Evolutionary conservation across 495 filamentous ascomycete genomes (phyloP), one percentile per base, ranked within the genome.

Genomic region (Xylaria cubensis): DNA sequence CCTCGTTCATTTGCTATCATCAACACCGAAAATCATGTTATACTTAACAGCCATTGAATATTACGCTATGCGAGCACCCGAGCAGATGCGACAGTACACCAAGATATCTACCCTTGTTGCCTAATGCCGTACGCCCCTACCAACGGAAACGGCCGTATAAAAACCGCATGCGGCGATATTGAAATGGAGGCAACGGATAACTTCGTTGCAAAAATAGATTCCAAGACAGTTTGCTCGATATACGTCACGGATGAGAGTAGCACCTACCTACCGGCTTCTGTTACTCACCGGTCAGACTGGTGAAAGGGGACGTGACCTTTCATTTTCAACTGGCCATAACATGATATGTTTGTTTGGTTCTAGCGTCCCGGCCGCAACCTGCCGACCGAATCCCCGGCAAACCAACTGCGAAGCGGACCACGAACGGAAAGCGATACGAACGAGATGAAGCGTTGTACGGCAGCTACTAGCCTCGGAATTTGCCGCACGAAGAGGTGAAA

Each of bases 291-390:
- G 46, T 36, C 12, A 32, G 21, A 8, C 46, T 39, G 63, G 64
- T 51, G 64, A 67, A n/a, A 12, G 5, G 13, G n/a, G 61, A 64
- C 39, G 39, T 34, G 19, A 64, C 36, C 61, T 64, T 39, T 44
- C 36, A 64, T n/a, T 39, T 42, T 10, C n/a, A 13, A 26, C 32
- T 3, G n/a, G 61, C 10, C 39, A 36, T 24, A 42, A 42, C 4
- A 64, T 64, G n/a, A 64, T 8, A 44, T 42, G 61, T 42, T 48
- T 39, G 58, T 34, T 61, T 29, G 19, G 36, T 9, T 13, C 32
- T 1, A 10, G 56, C 17, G 56, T 61, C 17, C 19, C 56, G 56
- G 29, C 36, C 58, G 17, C 32, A 19, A 21, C 39, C 17, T 21
- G 34, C 58, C 58, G n/a, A 3, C 32, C 58, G 58, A 41, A 61